phyloP scores from a whole-genome alignment of 2,329 filamentous ascomycete species.

The Proliferodiscus dingleyae region DNA sequence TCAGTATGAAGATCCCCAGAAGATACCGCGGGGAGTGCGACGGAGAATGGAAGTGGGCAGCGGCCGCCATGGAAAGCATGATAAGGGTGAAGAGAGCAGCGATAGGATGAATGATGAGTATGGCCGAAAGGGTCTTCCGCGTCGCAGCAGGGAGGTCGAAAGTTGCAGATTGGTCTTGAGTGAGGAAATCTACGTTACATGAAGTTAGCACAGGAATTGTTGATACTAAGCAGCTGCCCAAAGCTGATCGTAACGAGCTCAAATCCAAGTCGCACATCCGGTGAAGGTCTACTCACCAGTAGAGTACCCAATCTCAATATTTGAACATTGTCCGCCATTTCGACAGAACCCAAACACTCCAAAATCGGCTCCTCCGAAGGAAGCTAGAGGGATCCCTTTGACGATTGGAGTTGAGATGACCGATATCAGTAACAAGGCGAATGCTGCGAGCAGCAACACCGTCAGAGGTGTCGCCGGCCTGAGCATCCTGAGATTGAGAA shows the following conservation, averaged over 20 bases:
- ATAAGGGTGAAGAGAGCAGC: constrained; percentile 81
- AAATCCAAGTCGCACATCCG: not conserved
- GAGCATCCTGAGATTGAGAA: constrained; percentile 46
- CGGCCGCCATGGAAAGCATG: constrained; percentile 73
- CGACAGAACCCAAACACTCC: constrained; percentile 89
- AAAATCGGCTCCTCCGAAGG: constrained; percentile 71
- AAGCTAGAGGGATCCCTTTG: constrained; percentile 75
- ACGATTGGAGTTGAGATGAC: constrained; percentile 91
- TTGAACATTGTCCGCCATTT: constrained; percentile 56
- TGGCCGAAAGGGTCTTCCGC: constrained; percentile 68
- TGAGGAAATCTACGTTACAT: constrained; percentile 18
- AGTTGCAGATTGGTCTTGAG: constrained; percentile 24
- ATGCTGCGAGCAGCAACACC: constrained; percentile 77
- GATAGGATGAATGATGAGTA: constrained; percentile 88
- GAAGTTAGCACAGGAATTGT: constrained; percentile 5
- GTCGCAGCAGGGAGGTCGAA: constrained; percentile 54
- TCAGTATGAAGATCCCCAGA: constrained; percentile 77
- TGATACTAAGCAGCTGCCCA: no score
- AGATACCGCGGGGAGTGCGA: constrained; percentile 89
- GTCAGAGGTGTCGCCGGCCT: constrained; percentile 90
- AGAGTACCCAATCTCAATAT: constrained; percentile 78
- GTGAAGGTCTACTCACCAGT: constrained; percentile 54
- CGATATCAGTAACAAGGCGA: constrained; percentile 77
- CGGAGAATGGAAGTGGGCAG: constrained; percentile 80
- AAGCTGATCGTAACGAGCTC: no score